These are phyloP conservation scores for Colletotrichum trifolii DNA, from an alignment of 2,329 filamentous ascomycete species.

Conservation along the genomic window DNA sequence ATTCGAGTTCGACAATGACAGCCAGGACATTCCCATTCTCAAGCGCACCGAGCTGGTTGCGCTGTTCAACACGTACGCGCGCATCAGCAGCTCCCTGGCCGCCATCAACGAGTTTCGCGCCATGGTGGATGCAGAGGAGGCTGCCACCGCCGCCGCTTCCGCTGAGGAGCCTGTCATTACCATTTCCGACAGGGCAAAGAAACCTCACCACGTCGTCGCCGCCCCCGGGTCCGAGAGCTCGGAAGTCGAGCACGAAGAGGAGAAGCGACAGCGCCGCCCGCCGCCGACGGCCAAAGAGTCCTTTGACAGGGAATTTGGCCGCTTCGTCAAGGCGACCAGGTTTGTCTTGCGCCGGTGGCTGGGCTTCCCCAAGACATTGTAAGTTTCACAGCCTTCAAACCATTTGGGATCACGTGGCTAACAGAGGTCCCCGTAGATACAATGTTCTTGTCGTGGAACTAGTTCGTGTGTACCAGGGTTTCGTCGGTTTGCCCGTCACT, in stretches of 20 bases:
- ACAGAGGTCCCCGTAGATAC: conserved; percentile 43
- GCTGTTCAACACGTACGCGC: conserved; percentile 91
- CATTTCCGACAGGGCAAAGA: conserved; percentile 52
- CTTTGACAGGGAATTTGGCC: conserved; percentile 71
- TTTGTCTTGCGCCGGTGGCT: conserved; percentile 79
- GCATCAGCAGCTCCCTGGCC: conserved; percentile 83
- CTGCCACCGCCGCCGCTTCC: conserved; percentile 39
- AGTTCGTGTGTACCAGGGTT: conserved; percentile 60
- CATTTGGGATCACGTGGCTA: not conserved
- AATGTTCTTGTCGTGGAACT: conserved; percentile 58
- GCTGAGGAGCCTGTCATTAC: conserved; percentile 40
- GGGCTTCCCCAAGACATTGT: conserved; percentile 75
- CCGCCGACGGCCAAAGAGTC: conserved; percentile 59
- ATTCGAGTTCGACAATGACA: conserved; percentile 85
- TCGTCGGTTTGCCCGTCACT: conserved; percentile 63
- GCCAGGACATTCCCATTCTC: conserved; percentile 74
- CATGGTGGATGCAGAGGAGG: conserved; percentile 58
- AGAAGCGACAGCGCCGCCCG: conserved; percentile 39
- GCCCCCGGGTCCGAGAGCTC: conserved; percentile 41
- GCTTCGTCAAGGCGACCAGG: conserved; percentile 71
- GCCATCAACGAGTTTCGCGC: conserved; percentile 78
- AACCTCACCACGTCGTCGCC: conserved; percentile 55
- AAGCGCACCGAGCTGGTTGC: conserved; percentile 93
- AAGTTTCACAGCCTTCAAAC: conserved; percentile 55
- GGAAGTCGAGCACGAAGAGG: conserved; percentile 46